These are phyloP conservation scores for Pascua sp. DNA, from an alignment of 1,284 basidiomycete genomes.

Conservation along the genomic window DNA sequence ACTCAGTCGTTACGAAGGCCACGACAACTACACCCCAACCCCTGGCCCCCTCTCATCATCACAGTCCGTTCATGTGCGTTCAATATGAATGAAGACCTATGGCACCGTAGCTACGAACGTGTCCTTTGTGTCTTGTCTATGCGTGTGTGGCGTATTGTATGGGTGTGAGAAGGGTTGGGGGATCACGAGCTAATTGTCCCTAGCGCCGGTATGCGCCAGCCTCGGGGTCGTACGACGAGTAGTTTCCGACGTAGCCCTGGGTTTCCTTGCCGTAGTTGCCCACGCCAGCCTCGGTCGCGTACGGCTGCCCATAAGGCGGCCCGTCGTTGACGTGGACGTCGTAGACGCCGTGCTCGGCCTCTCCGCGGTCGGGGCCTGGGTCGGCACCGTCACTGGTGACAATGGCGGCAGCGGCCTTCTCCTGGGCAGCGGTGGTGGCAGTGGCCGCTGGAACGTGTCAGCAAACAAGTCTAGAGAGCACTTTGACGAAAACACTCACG, in stretches of 20 bases:
- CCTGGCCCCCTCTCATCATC: neutral
- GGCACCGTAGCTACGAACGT: slow-evolving; percentile 1
- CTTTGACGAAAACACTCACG: slow-evolving; percentile 33
- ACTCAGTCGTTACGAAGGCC: too few relatives aligned
- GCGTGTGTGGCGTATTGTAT: neutral
- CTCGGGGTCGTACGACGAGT: neutral
- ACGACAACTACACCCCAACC: too few relatives aligned
- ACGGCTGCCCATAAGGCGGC: too few relatives aligned
- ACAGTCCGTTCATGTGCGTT: slow-evolving; percentile 16
- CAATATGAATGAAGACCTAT: slow-evolving; percentile 7
- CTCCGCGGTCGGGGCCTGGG: slow-evolving; percentile 18
- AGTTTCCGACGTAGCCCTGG: slow-evolving; percentile 2
- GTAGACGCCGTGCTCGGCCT: slow-evolving; percentile 24
- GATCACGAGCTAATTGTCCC: neutral
- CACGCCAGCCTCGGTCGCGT: too few relatives aligned
- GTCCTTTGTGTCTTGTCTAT: slow-evolving; percentile 2
- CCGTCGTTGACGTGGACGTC: slow-evolving; percentile 18
- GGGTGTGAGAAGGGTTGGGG: neutral
- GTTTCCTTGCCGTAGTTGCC: slow-evolving; percentile 16
- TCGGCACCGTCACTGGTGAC: neutral
- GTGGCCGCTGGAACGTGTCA: slow-evolving; percentile 27
- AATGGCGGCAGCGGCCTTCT: slow-evolving; percentile 23
- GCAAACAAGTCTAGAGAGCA: neutral
- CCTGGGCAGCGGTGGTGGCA: slow-evolving; percentile 37
- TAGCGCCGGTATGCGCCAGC: neutral